phyloP scores from a whole-genome alignment of 192 early-diverging fungal genomes.

The Oehlia diaphana region DNA sequence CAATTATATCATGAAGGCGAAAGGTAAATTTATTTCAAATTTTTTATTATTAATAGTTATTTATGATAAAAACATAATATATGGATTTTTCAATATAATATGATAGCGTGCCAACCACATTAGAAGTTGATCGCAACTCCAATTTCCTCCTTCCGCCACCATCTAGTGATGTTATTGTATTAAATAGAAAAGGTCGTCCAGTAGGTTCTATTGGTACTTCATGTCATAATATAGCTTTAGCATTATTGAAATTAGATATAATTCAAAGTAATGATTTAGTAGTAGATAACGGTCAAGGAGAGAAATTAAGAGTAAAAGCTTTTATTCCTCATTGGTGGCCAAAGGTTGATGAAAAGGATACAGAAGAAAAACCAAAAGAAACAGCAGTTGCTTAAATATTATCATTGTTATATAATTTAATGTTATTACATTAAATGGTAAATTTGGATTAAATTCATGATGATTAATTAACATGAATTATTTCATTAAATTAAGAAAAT shows the following conservation, averaged over 20 bases:
- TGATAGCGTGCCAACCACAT: constrained; percentile 22
- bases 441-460: no score
- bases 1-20: constrained; percentile 56
- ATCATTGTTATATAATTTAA: no score
- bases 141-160: not conserved
- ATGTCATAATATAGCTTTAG: constrained; percentile 13
- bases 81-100: not conserved
- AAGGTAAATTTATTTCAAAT: constrained; percentile 32
- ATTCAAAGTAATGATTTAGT: not conserved
- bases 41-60: not conserved
- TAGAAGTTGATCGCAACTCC: constrained; percentile 15
- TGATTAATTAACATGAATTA: no score
- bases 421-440: no score
- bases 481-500: no score
- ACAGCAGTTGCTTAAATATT: no score
- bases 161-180: not conserved
- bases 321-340: constrained; percentile 29
- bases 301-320: constrained; percentile 12
- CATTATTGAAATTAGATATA: constrained; percentile 18
- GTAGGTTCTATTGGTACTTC: constrained; percentile 7
- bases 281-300: not conserved
- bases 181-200: not conserved
- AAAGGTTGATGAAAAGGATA: not conserved
- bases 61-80: not conserved
- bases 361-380: not conserved